Conservation (phyloP, 371 early-diverging fungal species). For the Batkoa obscura region DNA sequence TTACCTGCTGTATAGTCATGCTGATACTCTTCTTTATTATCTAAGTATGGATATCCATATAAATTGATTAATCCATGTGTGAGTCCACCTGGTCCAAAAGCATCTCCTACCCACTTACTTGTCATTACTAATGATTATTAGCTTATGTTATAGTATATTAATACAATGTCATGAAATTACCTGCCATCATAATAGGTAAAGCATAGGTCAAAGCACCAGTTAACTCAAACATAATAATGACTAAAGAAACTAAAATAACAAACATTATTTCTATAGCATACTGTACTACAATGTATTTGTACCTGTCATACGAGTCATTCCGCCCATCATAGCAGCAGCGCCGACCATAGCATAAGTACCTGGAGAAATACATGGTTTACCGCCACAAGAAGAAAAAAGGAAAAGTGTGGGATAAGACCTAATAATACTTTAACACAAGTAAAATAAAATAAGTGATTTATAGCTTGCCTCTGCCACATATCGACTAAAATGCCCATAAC, state of each 20-base stretch:
- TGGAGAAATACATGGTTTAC: conserved; percentile 59
- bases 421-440: background rate
- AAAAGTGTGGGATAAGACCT: background rate
- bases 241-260: conserved; percentile 22
- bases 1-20: conserved; percentile 35
- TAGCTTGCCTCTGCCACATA: conserved; percentile 21
- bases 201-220: conserved; percentile 62
- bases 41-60: conserved; percentile 69
- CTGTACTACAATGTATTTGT: background rate
- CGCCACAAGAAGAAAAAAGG: conserved; percentile 9
- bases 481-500: conserved; percentile 51
- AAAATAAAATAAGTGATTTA: background rate
- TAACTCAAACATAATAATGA: conserved; percentile 82
- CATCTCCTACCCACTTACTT: conserved; percentile 80
- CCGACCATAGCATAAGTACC: conserved; percentile 93
- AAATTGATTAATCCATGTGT: conserved; percentile 63
- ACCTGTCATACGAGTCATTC: conserved; percentile 82
- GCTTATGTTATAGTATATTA: background rate
- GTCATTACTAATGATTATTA: conserved; percentile 17
- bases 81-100: conserved; percentile 53
- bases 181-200: conserved; percentile 78
- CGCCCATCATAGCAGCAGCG: conserved; percentile 78
- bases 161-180: conserved; percentile 12
- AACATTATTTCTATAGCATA: background rate
- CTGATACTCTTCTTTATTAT: conserved; percentile 52